Evolutionary conservation across 1,284 basidiomycete species (phyloP), one percentile per base, ranked within the genome.

Genomic region (Moesziomyces antarcticus): DNA sequence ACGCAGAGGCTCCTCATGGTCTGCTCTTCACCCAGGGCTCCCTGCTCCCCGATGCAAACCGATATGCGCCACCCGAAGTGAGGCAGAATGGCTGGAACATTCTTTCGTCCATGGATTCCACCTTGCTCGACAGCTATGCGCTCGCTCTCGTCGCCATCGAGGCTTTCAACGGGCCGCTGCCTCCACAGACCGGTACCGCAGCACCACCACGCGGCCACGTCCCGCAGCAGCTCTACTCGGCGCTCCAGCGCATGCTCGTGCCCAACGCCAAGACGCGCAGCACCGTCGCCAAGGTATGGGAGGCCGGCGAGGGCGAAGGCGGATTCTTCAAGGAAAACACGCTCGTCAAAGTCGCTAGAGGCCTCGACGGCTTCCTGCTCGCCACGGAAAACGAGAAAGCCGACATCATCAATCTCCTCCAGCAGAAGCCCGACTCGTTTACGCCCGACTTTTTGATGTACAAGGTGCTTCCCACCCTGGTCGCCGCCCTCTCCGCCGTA

Each of bases 321-420:
- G 94, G 94, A 0, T 97, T 97, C 85, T 98, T 97, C 85, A 86
- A 88, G 3, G 87, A 87, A 27, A 99, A 99, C 84, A 88, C 90
- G 24, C 87, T 99, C 5, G 91, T 95, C 44, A 91, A 91, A 82
- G 90, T 97, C 3, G 94, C 94, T 49, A 86, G 89, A 40, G 91
- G 93, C 0, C 86, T 99, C 21, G 94, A 97, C 75, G 91, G 91
- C 65, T 98, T 99, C 83, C 89, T 90, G 22, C 86, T 99, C 13
- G 89, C 89, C 11, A 91, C 89, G 61, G 94, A 98, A 79, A 87
- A 88, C 9, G 96, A 98, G 66, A 93, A 96, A 77, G 86, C 55
- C 86, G 89, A 68, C 48, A 70, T 80, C 40, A 68, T 83, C 33
- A 58, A 71, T 90, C 56, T 77, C 3, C 40, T 80, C 10, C 64